Conservation (phyloP, 495 filamentous ascomycete genomes). For the Trichocladium uniseriatum region DNA sequence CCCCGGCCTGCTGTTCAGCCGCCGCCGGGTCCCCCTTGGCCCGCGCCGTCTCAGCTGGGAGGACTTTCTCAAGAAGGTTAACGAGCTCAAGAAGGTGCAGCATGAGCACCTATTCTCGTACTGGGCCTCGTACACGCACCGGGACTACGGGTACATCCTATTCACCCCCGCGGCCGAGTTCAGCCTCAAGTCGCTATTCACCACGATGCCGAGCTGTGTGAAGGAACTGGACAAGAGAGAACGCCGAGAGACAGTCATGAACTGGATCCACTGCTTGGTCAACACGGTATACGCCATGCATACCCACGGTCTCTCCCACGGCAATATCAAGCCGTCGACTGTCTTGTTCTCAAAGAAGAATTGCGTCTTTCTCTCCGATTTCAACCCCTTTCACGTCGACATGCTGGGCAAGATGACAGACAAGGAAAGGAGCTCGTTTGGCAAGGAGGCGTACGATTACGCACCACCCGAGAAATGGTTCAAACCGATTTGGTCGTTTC, state of each 20-base stretch:
- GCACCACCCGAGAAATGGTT: constrained; percentile 74
- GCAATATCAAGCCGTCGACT: constrained; percentile 76
- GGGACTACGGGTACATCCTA: constrained; percentile 63
- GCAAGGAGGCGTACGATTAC: constrained; percentile 81
- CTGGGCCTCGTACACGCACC: constrained; percentile 70
- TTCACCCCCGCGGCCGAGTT: constrained; percentile 67
- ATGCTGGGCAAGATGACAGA: constrained; percentile 32
- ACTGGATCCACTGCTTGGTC: constrained; percentile 81
- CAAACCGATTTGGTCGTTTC: constrained; percentile 32
- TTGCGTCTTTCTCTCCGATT: constrained; percentile 65
- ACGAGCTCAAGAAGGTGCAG: constrained; percentile 50
- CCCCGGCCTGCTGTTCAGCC: constrained; percentile 52
- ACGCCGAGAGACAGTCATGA: constrained; percentile 59
- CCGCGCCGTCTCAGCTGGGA: constrained; percentile 50
- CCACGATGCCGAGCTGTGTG: constrained; percentile 54
- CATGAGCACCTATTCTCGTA: constrained; percentile 77
- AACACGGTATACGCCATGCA: constrained; percentile 73
- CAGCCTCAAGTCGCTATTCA: constrained; percentile 69
- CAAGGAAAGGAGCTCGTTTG: constrained; percentile 40
- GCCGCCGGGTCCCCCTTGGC: constrained; percentile 59
- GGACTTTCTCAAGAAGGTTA: constrained; percentile 62
- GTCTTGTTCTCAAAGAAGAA: constrained; percentile 65
- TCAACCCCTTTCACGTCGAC: constrained; percentile 45
- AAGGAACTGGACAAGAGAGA: constrained; percentile 63
- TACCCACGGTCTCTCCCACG: constrained; percentile 59